phyloP scores from a whole-genome alignment of 768 basidiomycete species.

The Ramaria sp. region DNA sequence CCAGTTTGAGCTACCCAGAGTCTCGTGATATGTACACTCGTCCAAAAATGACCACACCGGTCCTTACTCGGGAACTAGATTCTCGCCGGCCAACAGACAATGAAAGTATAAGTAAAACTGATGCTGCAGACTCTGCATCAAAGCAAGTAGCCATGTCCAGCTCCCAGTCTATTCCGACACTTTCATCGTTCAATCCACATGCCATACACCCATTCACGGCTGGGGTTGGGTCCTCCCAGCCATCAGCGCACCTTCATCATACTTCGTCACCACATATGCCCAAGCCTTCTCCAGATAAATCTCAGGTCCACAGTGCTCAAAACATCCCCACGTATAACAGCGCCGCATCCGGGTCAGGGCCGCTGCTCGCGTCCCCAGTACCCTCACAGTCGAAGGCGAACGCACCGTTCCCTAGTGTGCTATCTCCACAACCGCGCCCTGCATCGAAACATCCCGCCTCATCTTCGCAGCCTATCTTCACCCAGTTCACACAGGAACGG shows the following conservation, averaged over 20 bases:
- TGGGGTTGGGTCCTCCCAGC: background rate
- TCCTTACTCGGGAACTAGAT: no score
- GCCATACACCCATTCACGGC: background rate
- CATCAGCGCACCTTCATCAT: background rate
- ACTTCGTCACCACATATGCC: background rate
- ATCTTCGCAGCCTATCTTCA: constrained; percentile 31
- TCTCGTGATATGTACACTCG: no score
- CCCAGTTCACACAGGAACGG: constrained; percentile 38
- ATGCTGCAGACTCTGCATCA: no score
- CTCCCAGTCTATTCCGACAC: background rate
- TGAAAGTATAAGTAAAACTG: no score
- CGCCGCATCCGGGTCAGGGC: background rate
- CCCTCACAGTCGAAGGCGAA: no score
- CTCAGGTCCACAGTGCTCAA: no score
- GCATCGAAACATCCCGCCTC: constrained; percentile 2
- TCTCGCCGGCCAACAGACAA: no score
- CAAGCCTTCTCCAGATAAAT: background rate
- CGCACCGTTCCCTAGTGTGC: background rate
- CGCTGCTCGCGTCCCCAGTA: no score
- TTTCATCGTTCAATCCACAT: background rate
- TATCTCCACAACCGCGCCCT: constrained; percentile 9
- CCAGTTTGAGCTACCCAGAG: no score
- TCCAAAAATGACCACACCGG: no score
- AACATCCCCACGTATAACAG: background rate
- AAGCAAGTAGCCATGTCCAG: no score